Evolutionary conservation across 208 protist genomes (phyloP), one percentile per base, ranked within the genome.

Genomic region (Paratrypanosoma confusum): DNA sequence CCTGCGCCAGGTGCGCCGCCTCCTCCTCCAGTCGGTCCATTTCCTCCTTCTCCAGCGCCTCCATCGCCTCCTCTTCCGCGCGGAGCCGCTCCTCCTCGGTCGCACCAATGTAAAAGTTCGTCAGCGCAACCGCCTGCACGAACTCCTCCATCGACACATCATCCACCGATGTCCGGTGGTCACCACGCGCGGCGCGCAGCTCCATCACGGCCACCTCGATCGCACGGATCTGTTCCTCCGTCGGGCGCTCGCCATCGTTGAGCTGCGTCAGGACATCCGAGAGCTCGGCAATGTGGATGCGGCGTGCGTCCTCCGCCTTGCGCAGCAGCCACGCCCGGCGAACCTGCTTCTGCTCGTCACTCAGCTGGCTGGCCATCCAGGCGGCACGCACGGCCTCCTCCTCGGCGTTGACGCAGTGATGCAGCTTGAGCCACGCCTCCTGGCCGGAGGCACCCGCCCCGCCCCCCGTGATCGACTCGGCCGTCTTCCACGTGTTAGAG

Each of bases 171-270:
- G 22, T 35, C 3, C 25, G 41, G 25, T 47, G 24, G 49, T 67
- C 54, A 23, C 35, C 46, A 2, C 32, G 26, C 13, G 54, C 47
- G 3, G 31, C 42, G 39, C 45, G 31, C 13, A 7, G 23, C 8
- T 7, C 14, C 20, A 52, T 35, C 23, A 61, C 57, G 16, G 45
- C 48, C 45, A 57, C 53, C 26, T 67, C 60, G 47, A 67, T 52
- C 29, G 33, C 60, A 20, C 13, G 2, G 14, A 67, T 34, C 41
- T 67, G 53, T 39, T 67, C 34, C n/a, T 64, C 53, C 20, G 46
- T 67, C 25, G 60, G 60, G 13, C 26, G 41, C 6, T 63, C 46
- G 3, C 60, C 60, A 39, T 67, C 60, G 40, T 67, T 67, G 14
- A 67, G 37, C 14, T 43, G 46, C 7, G 51, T 41, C 7, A 67